phyloP scores from a whole-genome alignment of 2,329 filamentous ascomycete species.

The Cladorrhinum sp. region DNA sequence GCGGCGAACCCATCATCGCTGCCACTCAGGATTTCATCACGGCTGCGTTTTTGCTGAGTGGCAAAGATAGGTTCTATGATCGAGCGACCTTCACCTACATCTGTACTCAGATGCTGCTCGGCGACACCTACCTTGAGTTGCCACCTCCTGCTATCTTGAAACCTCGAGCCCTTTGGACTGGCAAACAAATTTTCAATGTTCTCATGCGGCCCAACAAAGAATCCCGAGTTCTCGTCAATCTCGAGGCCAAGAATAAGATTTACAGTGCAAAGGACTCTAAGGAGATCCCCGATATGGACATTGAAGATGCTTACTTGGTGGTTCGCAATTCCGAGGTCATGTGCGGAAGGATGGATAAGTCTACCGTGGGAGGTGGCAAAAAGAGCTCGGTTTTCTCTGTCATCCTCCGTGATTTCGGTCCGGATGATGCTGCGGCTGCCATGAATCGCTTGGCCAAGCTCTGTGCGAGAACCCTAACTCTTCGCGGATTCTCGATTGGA shows the following conservation, averaged over 20 bases:
- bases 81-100: slow-evolving; percentile 84
- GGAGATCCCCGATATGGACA: slow-evolving; percentile 67
- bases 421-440: slow-evolving; percentile 78
- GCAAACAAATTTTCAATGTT: slow-evolving; percentile 93
- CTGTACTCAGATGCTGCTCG: slow-evolving; percentile 82
- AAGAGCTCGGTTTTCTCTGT: slow-evolving; percentile 98
- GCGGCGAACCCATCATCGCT: slow-evolving; percentile 95
- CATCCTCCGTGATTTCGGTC: slow-evolving; percentile 90
- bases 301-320: slow-evolving; percentile 86
- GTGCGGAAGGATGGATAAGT: slow-evolving; percentile 97
- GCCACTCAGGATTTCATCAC: slow-evolving; percentile 99
- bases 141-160: slow-evolving; percentile 85
- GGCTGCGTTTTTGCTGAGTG: slow-evolving; percentile 84
- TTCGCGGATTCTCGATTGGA: slow-evolving; percentile 93
- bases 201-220: slow-evolving; percentile 83
- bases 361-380: slow-evolving; percentile 93
- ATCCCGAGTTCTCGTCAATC: slow-evolving; percentile 80
- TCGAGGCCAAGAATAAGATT: slow-evolving; percentile 88
- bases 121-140: slow-evolving; percentile 71
- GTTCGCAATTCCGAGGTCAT: slow-evolving; percentile 96
- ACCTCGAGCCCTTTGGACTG: slow-evolving; percentile 87
- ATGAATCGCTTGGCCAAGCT: slow-evolving; percentile 95
- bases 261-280: slow-evolving; percentile 64
- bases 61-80: slow-evolving; percentile 91
- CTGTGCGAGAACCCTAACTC: slow-evolving; percentile 82